Conservation (phyloP, 148 eudicot species). For the Rhododendron ovatum region DNA sequence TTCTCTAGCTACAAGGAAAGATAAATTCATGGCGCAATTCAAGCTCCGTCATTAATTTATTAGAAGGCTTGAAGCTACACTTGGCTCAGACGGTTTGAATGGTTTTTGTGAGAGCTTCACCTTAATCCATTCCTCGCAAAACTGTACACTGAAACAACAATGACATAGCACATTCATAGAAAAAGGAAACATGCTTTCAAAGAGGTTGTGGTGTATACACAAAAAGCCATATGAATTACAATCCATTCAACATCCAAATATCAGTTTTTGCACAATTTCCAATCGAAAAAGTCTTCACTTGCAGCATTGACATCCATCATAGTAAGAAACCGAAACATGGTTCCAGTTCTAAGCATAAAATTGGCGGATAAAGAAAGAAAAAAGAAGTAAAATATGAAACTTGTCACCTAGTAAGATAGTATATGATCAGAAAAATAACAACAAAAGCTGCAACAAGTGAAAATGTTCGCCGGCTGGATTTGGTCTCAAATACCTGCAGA, state of each 20-base stretch:
- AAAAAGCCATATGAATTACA: neutral
- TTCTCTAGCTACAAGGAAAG: neutral
- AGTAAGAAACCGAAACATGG: neutral
- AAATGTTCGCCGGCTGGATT: slow-evolving; percentile 84
- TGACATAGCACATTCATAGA: neutral
- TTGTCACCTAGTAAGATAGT: slow-evolving; percentile 77
- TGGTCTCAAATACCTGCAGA: slow-evolving; percentile 76
- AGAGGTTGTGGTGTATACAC: neutral
- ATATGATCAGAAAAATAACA: slow-evolving; percentile 62
- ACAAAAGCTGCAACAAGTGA: slow-evolving; percentile 80
- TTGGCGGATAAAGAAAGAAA: neutral
- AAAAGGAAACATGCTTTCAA: neutral
- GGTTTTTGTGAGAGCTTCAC: neutral
- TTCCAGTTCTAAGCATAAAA: neutral
- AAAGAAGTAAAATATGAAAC: neutral
- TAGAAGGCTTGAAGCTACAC: neutral
- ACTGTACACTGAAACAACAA: neutral
- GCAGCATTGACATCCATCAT: slow-evolving; percentile 1
- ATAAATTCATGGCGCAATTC: neutral
- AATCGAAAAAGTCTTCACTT: neutral
- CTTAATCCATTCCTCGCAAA: neutral
- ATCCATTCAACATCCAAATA: slow-evolving; percentile 2
- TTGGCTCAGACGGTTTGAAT: neutral
- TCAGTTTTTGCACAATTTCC: neutral
- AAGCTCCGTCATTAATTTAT: neutral